phyloP scores from a whole-genome alignment of 345 rosid genomes.

The Kandelia obovata region DNA sequence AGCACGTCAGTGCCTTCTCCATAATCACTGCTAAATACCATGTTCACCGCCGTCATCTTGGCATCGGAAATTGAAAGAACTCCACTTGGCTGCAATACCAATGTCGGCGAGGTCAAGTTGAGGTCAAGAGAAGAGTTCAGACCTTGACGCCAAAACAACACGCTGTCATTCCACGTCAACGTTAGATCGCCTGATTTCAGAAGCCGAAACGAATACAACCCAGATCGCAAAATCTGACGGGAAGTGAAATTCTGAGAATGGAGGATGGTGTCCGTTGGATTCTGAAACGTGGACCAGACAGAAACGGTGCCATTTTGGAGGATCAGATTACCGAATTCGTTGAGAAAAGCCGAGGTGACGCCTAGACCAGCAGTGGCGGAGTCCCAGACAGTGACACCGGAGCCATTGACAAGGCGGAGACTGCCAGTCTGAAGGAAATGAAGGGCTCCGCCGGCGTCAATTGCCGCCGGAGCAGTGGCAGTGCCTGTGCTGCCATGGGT shows the following conservation, averaged over 20 bases:
- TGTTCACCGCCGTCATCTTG: slow-evolving; percentile 12
- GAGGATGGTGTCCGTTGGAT: slow-evolving; percentile 40
- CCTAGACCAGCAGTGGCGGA: slow-evolving; percentile 36
- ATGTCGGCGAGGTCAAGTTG: slow-evolving; percentile 37
- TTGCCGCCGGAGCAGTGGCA: slow-evolving; percentile 17
- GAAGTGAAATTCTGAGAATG: slow-evolving; percentile 43
- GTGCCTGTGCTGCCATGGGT: not conserved
- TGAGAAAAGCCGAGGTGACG: slow-evolving; percentile 43
- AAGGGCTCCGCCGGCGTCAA: slow-evolving; percentile 43
- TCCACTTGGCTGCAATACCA: slow-evolving; percentile 39
- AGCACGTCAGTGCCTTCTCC: slow-evolving; percentile 45
- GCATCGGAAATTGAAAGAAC: slow-evolving; percentile 37
- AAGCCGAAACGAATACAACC: slow-evolving; percentile 42
- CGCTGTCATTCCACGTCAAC: slow-evolving; percentile 43
- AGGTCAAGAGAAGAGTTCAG: slow-evolving; percentile 34
- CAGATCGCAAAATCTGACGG: slow-evolving; percentile 32
- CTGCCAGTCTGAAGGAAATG: slow-evolving; percentile 40
- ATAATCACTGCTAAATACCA: slow-evolving; percentile 49
- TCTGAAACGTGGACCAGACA: slow-evolving; percentile 54
- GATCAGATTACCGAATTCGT: slow-evolving; percentile 43
- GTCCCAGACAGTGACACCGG: slow-evolving; percentile 47
- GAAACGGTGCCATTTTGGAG: slow-evolving; percentile 13
- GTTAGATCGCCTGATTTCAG: slow-evolving; percentile 34
- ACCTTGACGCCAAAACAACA: slow-evolving; percentile 39
- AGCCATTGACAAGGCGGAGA: slow-evolving; percentile 50